Conservation (phyloP, 2,329 filamentous ascomycete genomes). For the Diplocarpon mali region DNA sequence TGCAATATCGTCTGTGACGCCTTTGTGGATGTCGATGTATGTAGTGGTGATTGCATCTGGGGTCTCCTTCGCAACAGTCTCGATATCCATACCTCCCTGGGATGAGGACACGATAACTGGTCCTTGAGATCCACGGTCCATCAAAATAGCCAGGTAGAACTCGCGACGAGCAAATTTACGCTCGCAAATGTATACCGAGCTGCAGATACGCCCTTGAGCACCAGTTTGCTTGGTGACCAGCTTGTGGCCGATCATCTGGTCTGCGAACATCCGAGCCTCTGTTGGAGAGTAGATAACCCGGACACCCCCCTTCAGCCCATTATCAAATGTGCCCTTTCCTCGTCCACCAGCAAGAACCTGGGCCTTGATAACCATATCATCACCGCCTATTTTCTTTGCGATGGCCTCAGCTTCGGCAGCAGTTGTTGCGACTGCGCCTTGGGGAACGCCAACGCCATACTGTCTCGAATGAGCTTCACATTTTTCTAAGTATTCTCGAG, state of each 20-base stretch:
- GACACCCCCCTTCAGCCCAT: conserved; percentile 97
- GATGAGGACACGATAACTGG: conserved; percentile 97
- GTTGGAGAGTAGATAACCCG: conserved; percentile 98
- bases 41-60: conserved; percentile 93
- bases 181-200: conserved; percentile 97
- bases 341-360: conserved; percentile 96
- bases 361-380: conserved; percentile 99
- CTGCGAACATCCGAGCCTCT: conserved; percentile 91
- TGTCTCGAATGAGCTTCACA: conserved; percentile 33
- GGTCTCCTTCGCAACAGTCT: conserved; percentile 95
- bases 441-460: conserved; percentile 92
- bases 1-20: conserved; percentile 93
- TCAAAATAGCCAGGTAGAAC: conserved; percentile 97
- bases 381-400: conserved; percentile 80
- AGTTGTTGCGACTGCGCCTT: conserved; percentile 74
- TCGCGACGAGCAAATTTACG: conserved; percentile 98
- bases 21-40: conserved; percentile 83
- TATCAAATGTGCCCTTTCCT: conserved; percentile 96
- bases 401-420: conserved; percentile 83
- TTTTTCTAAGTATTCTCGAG: neutral
- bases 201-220: conserved; percentile 85
- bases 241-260: conserved; percentile 99
- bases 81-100: conserved; percentile 98
- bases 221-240: conserved; percentile 99
- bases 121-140: conserved; percentile 85